Base-by-base conservation (phyloP, 208 protist species). In the Leishmania mexicana region DNA sequence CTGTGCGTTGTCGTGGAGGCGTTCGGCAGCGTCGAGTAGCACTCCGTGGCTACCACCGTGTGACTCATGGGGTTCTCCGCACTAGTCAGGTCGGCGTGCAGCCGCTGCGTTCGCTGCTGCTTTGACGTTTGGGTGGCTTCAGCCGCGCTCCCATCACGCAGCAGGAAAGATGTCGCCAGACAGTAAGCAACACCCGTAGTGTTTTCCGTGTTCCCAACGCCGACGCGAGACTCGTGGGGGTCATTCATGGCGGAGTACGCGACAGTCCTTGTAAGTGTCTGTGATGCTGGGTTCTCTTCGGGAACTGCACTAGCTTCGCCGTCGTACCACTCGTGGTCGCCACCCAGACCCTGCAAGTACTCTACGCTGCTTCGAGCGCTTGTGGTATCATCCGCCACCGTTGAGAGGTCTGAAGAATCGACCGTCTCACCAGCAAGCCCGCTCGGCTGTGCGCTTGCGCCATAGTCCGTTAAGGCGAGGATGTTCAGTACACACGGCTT, bases 1-100 rank as follows among this genome's bases (percentile, higher is more conserved):
- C 67, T 76, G 53, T 80, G 81, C 13, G 81, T 80, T 42, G 68
- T 19, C 45, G 77, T 49, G 15, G 81, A 84, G n/a, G 75, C 57
- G 35, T 84, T 72, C 13, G 76, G 81, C 17, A 80, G 68, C 28
- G 70, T 72, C 45, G 75, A 77, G 54, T 80, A 77, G 70, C 53
- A 68, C 35, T 42, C 74, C 1, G 67, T 70, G 47, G 54, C 70
- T 19, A 17, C 64, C 54, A 47, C 70, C 1, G 67, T 84, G 31
- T 31, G 57, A 72, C 57, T 76, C 45, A 24, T 40, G 54, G 51
- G 54, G 0, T 19, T 57, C 35, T 40, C 58, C 1, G 35, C 38
- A 11, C 28, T n/a, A 3, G 28, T 68, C 28, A 40, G 6, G 42
- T 58, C 42, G 31, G n/a, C 40, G 40, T 79, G 40, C 6, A n/a